These are phyloP conservation scores for Phytophthora idaei DNA, from an alignment of 352 stramenopile genomes.

Conservation along the genomic window DNA sequence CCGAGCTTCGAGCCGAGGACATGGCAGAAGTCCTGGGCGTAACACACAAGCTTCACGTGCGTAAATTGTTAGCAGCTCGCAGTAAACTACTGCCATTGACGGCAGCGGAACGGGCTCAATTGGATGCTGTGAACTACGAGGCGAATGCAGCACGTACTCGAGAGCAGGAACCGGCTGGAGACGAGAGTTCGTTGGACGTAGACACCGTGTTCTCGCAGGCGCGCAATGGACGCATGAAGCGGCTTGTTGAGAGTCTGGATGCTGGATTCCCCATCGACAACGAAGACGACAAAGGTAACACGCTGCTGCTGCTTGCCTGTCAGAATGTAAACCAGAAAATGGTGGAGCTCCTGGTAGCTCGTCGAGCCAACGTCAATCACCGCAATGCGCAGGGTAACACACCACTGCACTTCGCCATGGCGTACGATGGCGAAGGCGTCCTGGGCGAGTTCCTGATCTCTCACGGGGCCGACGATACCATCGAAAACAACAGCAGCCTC, in stretches of 20 bases:
- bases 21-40: slow-evolving; percentile 91
- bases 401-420: slow-evolving; percentile 94
- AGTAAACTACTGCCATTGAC: slow-evolving; percentile 91
- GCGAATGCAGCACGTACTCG: slow-evolving; percentile 42
- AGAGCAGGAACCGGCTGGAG: slow-evolving; percentile 26
- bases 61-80: slow-evolving; percentile 86
- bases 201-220: slow-evolving; percentile 91
- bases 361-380: slow-evolving; percentile 92
- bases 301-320: slow-evolving; percentile 86
- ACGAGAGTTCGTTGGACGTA: slow-evolving; percentile 41
- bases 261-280: slow-evolving; percentile 88
- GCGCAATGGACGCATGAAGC: slow-evolving; percentile 89
- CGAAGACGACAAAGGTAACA: slow-evolving; percentile 94
- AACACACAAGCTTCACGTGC: slow-evolving; percentile 91
- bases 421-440: slow-evolving; percentile 89
- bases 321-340: slow-evolving; percentile 93
- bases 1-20: slow-evolving; percentile 92
- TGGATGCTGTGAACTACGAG: slow-evolving; percentile 69
- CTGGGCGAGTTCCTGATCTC: slow-evolving; percentile 93
- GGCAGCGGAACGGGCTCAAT: slow-evolving; percentile 68
- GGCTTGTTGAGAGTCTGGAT: slow-evolving; percentile 90
- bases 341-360: slow-evolving; percentile 86
- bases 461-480: slow-evolving; percentile 92
- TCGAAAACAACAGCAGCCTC: slow-evolving; percentile 94
- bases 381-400: slow-evolving; percentile 93